Conservation (phyloP, 139 green algal species). For the Tetratostichococcus sp. region DNA sequence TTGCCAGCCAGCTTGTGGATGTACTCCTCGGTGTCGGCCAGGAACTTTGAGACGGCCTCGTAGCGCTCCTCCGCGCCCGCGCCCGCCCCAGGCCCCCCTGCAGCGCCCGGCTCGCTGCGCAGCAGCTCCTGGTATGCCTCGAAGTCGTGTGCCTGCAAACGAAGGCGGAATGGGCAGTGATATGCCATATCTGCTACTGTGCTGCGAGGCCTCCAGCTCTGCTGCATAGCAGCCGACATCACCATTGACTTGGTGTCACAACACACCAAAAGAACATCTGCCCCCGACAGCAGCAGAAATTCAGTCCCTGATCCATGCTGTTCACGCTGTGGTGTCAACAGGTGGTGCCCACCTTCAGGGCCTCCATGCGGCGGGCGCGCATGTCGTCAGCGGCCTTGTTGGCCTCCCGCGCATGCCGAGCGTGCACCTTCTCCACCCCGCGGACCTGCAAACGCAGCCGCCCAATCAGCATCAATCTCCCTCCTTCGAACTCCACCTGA, state of each 20-base stretch:
- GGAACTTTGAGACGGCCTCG: slow-evolving; percentile 75
- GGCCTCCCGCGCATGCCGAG: slow-evolving; percentile 40
- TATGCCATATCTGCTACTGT: too few species aligned
- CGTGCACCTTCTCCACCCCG: slow-evolving; percentile 47
- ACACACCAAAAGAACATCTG: too few species aligned
- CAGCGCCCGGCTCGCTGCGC: slow-evolving; percentile 19
- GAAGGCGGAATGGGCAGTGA: too few species aligned
- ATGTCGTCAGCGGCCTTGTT: slow-evolving; percentile 46
- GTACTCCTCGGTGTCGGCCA: slow-evolving; percentile 91
- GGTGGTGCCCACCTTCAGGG: slow-evolving; percentile 72
- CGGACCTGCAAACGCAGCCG: neutral
- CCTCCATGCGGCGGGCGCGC: slow-evolving; percentile 51
- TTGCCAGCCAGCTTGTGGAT: slow-evolving; percentile 84
- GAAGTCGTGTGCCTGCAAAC: slow-evolving; percentile 86
- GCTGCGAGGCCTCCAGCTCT: too few species aligned
- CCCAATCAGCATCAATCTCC: too few species aligned
- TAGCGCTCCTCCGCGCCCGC: slow-evolving; percentile 36
- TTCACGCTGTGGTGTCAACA: too few species aligned
- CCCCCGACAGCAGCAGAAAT: too few species aligned
- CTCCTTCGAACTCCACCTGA: too few species aligned
- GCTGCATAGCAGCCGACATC: too few species aligned
- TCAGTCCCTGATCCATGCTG: too few species aligned
- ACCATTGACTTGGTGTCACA: too few species aligned
- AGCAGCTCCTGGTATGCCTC: slow-evolving; percentile 93
- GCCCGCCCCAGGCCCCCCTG: slow-evolving; percentile 2